These are phyloP conservation scores for Torrubiella hemipterigena DNA, from an alignment of 2,329 filamentous ascomycete species.

Conservation along the genomic window DNA sequence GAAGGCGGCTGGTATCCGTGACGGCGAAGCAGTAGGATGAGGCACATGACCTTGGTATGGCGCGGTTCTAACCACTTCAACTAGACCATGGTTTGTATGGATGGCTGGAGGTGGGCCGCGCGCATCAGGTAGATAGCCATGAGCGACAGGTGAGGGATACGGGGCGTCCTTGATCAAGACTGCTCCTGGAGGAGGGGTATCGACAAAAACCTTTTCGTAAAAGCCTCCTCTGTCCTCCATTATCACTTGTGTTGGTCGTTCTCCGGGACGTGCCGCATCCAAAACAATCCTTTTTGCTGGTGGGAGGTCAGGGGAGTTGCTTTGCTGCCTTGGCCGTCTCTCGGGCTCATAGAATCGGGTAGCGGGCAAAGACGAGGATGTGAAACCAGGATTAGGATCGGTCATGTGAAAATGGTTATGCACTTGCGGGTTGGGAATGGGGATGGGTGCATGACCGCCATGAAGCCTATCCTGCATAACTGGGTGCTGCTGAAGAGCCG, in stretches of 20 bases:
- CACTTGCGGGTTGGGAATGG: not conserved
- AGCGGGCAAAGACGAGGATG: not conserved
- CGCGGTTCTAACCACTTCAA: no score
- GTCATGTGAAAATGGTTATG: not conserved
- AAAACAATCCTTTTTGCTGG: constrained; percentile 17
- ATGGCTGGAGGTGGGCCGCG: no score
- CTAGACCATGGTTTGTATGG: no score
- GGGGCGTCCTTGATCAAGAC: no score
- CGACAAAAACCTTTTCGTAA: no score
- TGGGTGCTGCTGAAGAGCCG: not conserved
- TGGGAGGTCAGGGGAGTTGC: constrained; percentile 10
- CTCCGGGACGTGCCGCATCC: constrained; percentile 18
- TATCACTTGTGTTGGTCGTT: constrained; percentile 19
- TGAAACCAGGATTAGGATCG: not conserved
- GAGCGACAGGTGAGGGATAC: no score
- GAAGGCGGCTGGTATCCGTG: no score
- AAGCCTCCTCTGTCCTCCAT: constrained; percentile 28
- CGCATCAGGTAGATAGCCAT: no score
- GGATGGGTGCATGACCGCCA: not conserved
- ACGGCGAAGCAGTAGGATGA: no score
- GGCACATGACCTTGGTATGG: no score
- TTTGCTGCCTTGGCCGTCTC: no score
- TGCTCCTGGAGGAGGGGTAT: no score
- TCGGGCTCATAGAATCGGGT: constrained; percentile 5
- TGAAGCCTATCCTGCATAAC: not conserved